Percentiles rank a stretch among this genome's conserved stretches.
These are phyloP conservation scores for Ceraceosorus bombacis DNA, from an alignment of 1,284 basidiomycete genomes.

Conservation along the genomic window DNA sequence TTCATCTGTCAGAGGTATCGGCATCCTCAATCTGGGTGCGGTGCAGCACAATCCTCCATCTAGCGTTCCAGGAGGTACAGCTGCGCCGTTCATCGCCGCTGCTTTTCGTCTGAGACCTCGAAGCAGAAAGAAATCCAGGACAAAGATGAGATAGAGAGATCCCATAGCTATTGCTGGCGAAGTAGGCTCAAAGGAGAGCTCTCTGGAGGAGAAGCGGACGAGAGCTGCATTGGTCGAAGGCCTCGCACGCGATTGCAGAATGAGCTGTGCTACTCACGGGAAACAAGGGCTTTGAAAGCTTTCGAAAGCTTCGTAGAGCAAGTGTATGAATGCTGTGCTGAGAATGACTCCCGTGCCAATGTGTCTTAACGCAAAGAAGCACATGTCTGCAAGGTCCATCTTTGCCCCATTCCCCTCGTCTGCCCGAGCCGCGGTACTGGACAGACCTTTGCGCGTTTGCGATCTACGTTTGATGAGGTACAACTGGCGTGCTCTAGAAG, in stretches of 20 bases:
- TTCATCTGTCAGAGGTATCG: too few species aligned
- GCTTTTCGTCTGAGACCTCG: constrained; percentile 1
- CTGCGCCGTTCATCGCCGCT: neutral
- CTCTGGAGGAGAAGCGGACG: constrained; percentile 19
- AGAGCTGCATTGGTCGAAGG: neutral
- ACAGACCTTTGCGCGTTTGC: neutral
- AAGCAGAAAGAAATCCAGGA: constrained; percentile 36
- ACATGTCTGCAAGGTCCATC: neutral
- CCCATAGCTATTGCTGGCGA: constrained; percentile 45
- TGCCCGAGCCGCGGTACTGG: too few species aligned
- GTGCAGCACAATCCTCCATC: too few species aligned
- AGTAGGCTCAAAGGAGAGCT: constrained; percentile 48
- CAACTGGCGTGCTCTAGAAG: constrained; percentile 31
- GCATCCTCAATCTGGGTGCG: too few species aligned
- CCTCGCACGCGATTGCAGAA: neutral
- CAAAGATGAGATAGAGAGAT: constrained; percentile 22
- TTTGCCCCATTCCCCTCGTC: too few species aligned
- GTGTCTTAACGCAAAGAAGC: constrained; percentile 5
- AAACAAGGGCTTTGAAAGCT: constrained; percentile 46
- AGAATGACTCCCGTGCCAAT: constrained; percentile 49
- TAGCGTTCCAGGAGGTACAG: too few species aligned
- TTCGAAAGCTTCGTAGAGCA: constrained; percentile 50
- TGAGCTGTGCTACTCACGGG: neutral
- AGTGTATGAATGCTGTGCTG: constrained; percentile 49
- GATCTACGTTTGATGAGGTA: neutral